These are phyloP conservation scores for Wallemia hederae DNA, from an alignment of 1,284 basidiomycete genomes.

Conservation along the genomic window DNA sequence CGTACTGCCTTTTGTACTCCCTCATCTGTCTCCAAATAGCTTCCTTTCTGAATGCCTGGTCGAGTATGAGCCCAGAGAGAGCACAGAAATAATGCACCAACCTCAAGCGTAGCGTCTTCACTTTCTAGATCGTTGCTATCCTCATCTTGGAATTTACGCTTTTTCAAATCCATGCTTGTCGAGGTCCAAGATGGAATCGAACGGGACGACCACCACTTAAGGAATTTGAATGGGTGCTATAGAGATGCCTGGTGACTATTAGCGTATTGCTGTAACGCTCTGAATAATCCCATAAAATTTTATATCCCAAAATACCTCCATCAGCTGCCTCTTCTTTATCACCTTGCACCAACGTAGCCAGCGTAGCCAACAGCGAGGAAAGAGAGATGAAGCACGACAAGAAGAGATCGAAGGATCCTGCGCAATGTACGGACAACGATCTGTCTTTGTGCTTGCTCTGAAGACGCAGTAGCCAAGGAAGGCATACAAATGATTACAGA, in stretches of 20 bases:
- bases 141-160: background rate
- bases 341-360: too few species aligned
- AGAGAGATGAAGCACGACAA: too few species aligned
- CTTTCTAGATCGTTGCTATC: background rate
- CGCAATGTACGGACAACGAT: too few species aligned
- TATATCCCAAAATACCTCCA: too few species aligned
- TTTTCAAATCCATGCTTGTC: background rate
- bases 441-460: background rate
- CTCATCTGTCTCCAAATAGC: slow-evolving; percentile 76
- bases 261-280: too few species aligned
- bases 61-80: background rate
- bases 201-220: too few species aligned
- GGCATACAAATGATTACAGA: background rate
- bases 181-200: too few species aligned
- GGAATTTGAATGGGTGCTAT: background rate
- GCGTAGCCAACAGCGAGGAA: too few species aligned
- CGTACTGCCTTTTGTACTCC: slow-evolving; percentile 54
- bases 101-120: slow-evolving; percentile 1
- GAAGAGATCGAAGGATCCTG: too few species aligned
- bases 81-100: background rate
- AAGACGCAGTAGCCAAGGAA: background rate
- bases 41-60: slow-evolving; percentile 54
- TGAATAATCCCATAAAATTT: background rate
- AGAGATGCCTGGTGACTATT: too few species aligned
- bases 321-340: too few species aligned